Evolutionary conservation across 1,139 yeast species (phyloP).

Genomic region (Kodamaea sp.): DNA sequence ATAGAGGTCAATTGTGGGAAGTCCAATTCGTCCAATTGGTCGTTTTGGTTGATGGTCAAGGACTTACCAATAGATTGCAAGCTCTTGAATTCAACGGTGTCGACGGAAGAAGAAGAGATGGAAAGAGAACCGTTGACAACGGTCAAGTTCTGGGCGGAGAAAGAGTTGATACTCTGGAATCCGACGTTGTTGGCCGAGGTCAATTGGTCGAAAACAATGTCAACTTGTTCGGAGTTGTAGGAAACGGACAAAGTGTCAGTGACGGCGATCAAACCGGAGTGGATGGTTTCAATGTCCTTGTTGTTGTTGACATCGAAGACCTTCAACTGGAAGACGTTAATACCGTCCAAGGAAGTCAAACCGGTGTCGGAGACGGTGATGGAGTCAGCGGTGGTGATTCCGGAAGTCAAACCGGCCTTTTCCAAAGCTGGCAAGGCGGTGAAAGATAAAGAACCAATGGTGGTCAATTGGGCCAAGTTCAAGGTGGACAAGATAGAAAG

Average conservation of each 20-base stretch:
- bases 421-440: constrained; percentile 83
- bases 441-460: constrained; percentile 78
- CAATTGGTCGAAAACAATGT: constrained; percentile 67
- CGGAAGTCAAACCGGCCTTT: constrained; percentile 67
- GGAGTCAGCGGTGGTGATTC: constrained; percentile 72
- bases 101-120: constrained; percentile 64
- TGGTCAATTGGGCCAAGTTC: constrained; percentile 74
- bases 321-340: constrained; percentile 70
- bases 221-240: constrained; percentile 77
- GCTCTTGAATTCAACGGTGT: constrained; percentile 55
- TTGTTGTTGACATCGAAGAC: constrained; percentile 87
- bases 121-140: constrained; percentile 79
- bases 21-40: constrained; percentile 65
- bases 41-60: constrained; percentile 73
- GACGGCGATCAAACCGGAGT: constrained; percentile 73
- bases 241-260: constrained; percentile 76
- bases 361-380: constrained; percentile 85
- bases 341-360: constrained; percentile 75
- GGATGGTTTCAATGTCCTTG: constrained; percentile 62
- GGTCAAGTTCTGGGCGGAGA: constrained; percentile 68
- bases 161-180: constrained; percentile 74
- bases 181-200: constrained; percentile 83
- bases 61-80: constrained; percentile 76
- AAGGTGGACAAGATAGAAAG: constrained; percentile 70
- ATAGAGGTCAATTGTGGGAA: constrained; percentile 69